Percentiles rank a stretch among this genome's conserved stretches.
These are phyloP conservation scores for Casuarina cunninghamiana DNA, from an alignment of 306 rosid species.

Conservation along the genomic window DNA sequence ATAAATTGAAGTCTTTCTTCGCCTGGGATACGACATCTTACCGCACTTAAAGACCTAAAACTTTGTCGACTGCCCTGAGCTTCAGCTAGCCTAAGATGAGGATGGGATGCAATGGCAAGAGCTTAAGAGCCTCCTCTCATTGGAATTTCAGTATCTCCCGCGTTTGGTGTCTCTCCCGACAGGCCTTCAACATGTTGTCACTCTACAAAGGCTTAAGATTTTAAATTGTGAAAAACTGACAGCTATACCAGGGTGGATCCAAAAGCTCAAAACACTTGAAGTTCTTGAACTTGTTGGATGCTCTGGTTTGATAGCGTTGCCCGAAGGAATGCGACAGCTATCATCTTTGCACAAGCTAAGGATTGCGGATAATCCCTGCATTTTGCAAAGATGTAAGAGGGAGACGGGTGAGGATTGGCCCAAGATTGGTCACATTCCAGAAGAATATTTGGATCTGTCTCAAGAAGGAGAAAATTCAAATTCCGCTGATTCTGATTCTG, in stretches of 20 bases:
- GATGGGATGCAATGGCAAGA: neutral
- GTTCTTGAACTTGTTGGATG: accelerated
- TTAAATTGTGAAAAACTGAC: accelerated
- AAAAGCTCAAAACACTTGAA: neutral
- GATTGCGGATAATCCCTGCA: neutral
- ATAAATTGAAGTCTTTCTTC: too few relatives aligned
- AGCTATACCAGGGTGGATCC: neutral
- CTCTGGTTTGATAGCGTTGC: neutral
- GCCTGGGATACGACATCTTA: too few relatives aligned
- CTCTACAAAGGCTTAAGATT: neutral
- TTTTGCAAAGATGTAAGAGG: neutral
- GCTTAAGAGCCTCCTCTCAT: neutral
- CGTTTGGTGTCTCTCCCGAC: neutral
- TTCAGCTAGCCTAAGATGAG: neutral
- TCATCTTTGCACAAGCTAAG: accelerated
- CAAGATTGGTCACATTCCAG: neutral
- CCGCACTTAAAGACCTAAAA: too few relatives aligned
- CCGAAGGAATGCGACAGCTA: neutral
- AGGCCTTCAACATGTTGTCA: slow-evolving; percentile 10
- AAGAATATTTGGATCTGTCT: too few relatives aligned
- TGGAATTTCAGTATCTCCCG: accelerated
- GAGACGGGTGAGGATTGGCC: neutral
- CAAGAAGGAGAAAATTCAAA: too few relatives aligned
- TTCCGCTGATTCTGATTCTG: too few relatives aligned
- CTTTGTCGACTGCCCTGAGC: too few relatives aligned